Evolutionary conservation across 108 stramenopile genomes (phyloP), one percentile per base, ranked within the genome.

Genomic region (Chaetoceros muelleri): DNA sequence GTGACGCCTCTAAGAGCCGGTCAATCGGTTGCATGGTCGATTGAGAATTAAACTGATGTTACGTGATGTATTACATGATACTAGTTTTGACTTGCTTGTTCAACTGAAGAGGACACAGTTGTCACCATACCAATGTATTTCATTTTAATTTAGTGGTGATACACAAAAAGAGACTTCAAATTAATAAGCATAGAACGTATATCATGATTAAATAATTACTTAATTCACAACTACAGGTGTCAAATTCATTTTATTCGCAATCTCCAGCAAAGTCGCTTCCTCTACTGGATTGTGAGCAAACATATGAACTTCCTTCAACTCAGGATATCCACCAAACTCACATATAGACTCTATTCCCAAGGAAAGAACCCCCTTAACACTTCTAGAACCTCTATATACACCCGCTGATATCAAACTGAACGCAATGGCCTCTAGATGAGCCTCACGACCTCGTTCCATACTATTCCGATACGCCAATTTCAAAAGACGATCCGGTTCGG

Each of bases 1-100:
- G 79, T 93, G 5, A 76, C 73, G 3, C 95, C 95, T 0, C 73
- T 98, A 24, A 67, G 88, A 56, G 91, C 90, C 2, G 95, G 94
- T 26, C 80, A 95, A 62, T 58, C 74, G 44, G 57, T 98, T 13
- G 40, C 47, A 17, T 98, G 96, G 96, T 78, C 65, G 52, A 78
- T 87, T 52, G 76, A 75, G 20, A 54, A 58, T 30, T 49, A 29
- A 30, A 31, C 21, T 46, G 34, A 40, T n/a, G 22, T 58, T 24
- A n/a, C n/a, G n/a, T n/a, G n/a, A n/a, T n/a, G n/a, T n/a, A n/a
- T n/a, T n/a, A n/a, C n/a, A n/a, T n/a, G n/a, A n/a, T n/a, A n/a
- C n/a, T n/a, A n/a, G n/a, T n/a, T n/a, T n/a, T n/a, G n/a, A n/a
- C n/a, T n/a, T n/a, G n/a, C n/a, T n/a, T n/a, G n/a, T n/a, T n/a